These are phyloP conservation scores for Microdochium trichocladiopsis DNA, from an alignment of 2,329 filamentous ascomycete genomes.

Conservation along the genomic window DNA sequence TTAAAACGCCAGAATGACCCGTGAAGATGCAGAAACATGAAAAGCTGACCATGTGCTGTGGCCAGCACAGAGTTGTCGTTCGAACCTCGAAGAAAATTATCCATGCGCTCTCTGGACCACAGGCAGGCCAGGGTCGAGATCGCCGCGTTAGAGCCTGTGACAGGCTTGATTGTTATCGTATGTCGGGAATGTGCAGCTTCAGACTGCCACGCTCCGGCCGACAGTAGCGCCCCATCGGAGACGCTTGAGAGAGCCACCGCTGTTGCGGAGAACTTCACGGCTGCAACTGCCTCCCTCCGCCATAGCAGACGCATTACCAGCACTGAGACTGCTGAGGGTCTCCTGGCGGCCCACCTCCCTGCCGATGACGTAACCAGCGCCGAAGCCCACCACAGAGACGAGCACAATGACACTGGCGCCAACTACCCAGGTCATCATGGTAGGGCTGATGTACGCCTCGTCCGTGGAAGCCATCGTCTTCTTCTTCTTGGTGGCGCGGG, in stretches of 20 bases:
- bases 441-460: conserved; percentile 44
- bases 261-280: conserved; percentile 44
- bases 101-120: too few species aligned
- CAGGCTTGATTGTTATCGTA: too few species aligned
- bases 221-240: conserved; percentile 46
- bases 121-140: too few species aligned
- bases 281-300: conserved; percentile 41
- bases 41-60: too few species aligned
- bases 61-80: too few species aligned
- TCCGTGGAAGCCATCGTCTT: conserved; percentile 31
- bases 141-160: too few species aligned
- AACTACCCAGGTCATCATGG: conserved; percentile 57
- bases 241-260: conserved; percentile 41
- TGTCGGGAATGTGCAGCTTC: conserved; percentile 1
- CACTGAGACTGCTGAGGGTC: conserved; percentile 32
- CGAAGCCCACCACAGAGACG: conserved; percentile 62
- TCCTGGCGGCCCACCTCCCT: conserved; percentile 60
- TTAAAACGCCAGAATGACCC: too few species aligned
- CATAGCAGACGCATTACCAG: conserved; percentile 31
- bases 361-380: conserved; percentile 62
- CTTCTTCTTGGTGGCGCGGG: conserved; percentile 53
- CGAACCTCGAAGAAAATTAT: too few species aligned
- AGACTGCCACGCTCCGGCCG: conserved; percentile 42
- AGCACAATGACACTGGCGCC: conserved; percentile 62
- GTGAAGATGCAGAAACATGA: too few species aligned